phyloP scores from a whole-genome alignment of 495 filamentous ascomycete genomes.

The Apodospora peruviana region DNA sequence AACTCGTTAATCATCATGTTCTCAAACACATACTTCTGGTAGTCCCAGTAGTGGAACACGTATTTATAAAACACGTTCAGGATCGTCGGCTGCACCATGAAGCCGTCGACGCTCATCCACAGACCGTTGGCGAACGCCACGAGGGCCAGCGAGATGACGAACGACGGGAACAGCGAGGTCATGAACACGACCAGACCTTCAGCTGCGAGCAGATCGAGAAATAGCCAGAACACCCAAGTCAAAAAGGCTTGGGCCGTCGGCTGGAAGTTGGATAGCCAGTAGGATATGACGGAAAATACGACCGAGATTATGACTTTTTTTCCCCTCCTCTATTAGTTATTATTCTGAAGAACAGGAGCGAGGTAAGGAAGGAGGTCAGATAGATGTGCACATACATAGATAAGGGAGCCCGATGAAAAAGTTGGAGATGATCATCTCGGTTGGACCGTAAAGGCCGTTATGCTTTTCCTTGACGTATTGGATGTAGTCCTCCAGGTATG shows the following conservation, averaged over 20 bases:
- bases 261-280: constrained; percentile 76
- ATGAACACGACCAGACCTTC: constrained; percentile 76
- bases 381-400: constrained; percentile 41
- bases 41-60: constrained; percentile 80
- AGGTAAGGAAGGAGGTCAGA: too few species aligned
- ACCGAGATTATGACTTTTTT: constrained; percentile 69
- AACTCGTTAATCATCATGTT: constrained; percentile 93
- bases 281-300: constrained; percentile 66
- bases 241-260: constrained; percentile 62
- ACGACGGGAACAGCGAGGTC: constrained; percentile 65
- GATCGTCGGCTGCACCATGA: constrained; percentile 63
- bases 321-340: too few species aligned
- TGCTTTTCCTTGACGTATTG: constrained; percentile 73
- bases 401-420: constrained; percentile 78
- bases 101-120: constrained; percentile 81
- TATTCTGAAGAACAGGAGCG: too few species aligned
- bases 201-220: constrained; percentile 74
- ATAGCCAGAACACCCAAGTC: constrained; percentile 80
- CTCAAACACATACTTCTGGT: constrained; percentile 79
- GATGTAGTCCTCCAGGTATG: constrained; percentile 73
- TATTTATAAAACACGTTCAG: constrained; percentile 82
- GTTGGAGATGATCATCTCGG: constrained; percentile 67
- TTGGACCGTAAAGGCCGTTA: constrained; percentile 72
- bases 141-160: constrained; percentile 69
- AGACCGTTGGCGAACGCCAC: constrained; percentile 79